Base-by-base conservation (phyloP, 352 stramenopile genomes). In the Phytopythium montanum region DNA sequence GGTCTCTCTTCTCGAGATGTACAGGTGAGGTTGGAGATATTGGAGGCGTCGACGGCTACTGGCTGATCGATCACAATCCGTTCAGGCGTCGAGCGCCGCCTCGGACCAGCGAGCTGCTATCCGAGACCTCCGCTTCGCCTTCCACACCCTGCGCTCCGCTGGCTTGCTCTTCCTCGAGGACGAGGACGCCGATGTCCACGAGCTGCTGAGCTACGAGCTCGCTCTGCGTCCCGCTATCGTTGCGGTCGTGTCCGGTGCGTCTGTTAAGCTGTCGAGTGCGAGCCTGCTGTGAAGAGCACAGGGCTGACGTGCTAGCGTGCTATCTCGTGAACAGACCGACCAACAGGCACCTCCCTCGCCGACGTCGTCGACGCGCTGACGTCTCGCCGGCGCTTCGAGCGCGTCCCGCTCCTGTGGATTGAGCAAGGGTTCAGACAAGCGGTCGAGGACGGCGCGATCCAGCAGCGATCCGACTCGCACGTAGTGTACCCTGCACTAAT, bases 161-260 rank as follows among this genome's bases (percentile, higher is more conserved):
- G 82, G 82, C 0, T 59, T 92, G 14, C 56, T 92, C 25, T 84
- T 75, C 41, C 66, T 92, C 31, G 73, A 88, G 68, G 70, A 92
- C 44, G 54, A 70, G 23, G 66, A 70, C 29, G 56, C 65, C 0
- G 82, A 92, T 65, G 59, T 62, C 7, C 73, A 92, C 60, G 50
- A 81, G n/a, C 53, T 92, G 26, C 60, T 89, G 28, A 89, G 59
- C 26, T 84, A 77, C 49, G 65, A 81, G 38, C 64, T 68, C 19
- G 62, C 55, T 5, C 64, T 92, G 19, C 71, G 65, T 16, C 79
- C 82, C 29, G 69, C 69, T 26, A 60, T 92, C 41, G 50, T 84
- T 16, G 60, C 67, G 10, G 53, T 76, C 14, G 39, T 88, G 0
- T 50, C 21, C 70, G 65, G 81, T 87, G 55, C 21, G 67, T 0